Evolutionary conservation across 2,329 filamentous ascomycete species (phyloP).

Genomic region (Diaporthe batatas): DNA sequence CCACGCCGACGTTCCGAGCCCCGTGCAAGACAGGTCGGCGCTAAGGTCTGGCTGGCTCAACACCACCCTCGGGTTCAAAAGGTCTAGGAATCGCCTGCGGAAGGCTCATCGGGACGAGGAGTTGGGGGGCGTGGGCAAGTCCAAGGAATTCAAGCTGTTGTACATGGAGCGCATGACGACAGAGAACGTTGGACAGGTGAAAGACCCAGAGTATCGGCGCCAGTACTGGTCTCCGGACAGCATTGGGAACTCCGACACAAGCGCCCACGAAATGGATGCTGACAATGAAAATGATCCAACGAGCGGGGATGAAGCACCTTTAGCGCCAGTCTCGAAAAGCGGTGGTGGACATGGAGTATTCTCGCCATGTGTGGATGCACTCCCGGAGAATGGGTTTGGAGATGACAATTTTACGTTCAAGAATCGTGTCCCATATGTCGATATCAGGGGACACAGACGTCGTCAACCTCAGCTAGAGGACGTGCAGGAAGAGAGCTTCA

Average conservation of each 20-base stretch:
- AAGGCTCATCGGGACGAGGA: background rate
- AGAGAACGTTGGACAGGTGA: background rate
- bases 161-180: slow-evolving; percentile 14
- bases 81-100: background rate
- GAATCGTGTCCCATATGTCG: slow-evolving; percentile 3
- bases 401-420: background rate
- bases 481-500: background rate
- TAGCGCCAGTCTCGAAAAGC: background rate
- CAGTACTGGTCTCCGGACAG: slow-evolving; percentile 17
- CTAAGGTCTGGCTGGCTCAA: background rate
- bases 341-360: background rate
- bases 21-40: too few species aligned
- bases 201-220: background rate
- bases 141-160: slow-evolving; percentile 11
- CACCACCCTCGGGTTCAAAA: background rate
- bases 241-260: background rate
- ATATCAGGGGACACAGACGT: background rate
- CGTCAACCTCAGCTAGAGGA: background rate
- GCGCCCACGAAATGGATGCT: background rate
- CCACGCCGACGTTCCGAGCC: background rate
- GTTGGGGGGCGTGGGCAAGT: background rate
- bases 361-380: too few species aligned
- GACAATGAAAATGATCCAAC: too few species aligned
- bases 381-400: too few species aligned
- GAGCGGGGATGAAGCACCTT: background rate